Evolutionary conservation across 768 basidiomycete genomes (phyloP), one percentile per base, ranked within the genome.

Genomic region (Neoboletus magnificus): DNA sequence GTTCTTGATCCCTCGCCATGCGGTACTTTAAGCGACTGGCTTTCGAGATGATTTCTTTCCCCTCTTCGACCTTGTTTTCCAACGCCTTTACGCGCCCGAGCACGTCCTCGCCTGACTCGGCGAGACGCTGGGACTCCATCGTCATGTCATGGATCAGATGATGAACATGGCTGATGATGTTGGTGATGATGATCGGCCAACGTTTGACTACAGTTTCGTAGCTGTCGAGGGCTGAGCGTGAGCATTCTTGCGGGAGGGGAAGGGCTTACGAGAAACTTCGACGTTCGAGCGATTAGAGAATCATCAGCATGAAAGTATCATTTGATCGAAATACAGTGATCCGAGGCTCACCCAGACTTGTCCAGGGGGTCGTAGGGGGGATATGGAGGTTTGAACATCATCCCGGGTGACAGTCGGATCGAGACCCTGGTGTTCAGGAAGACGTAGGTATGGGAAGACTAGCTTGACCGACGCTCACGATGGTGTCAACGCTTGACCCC

Each of bases 101-200:
- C 18, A 36, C 12, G 27, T 53, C 58, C 18, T 40, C 55, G 13
- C 52, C 56, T 5, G 51, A 55, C 36, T 53, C 45, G 6, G 11
- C 11, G 56, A 65, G 59, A 18, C 66, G 37, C 47, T 71, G 66
- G n/a, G 72, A 60, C 44, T 74, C 70, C 49, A 81, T 58, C 9
- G 82, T 78, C 32, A 89, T 70, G 16, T 79, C 74, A 66, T 93
- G 89, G 57, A 87, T 87, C 54, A 80, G 67, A 41, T 82, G 80
- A 62, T 89, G 82, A 41, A 98, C 67, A 42, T 84, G 82, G 69
- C 93, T 89, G 58, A 96, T 86, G 44, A 93, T 76, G 18, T 73
- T 77, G 1, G 93, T 92, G 52, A 95, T 79, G 64, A 98, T 96
- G 45, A 89, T 78, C 5, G 89, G 89, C 86, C 92, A 93, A 52